These are phyloP conservation scores for Coemansia sp. DNA, from an alignment of 192 early-diverging fungal species.

Conservation along the genomic window DNA sequence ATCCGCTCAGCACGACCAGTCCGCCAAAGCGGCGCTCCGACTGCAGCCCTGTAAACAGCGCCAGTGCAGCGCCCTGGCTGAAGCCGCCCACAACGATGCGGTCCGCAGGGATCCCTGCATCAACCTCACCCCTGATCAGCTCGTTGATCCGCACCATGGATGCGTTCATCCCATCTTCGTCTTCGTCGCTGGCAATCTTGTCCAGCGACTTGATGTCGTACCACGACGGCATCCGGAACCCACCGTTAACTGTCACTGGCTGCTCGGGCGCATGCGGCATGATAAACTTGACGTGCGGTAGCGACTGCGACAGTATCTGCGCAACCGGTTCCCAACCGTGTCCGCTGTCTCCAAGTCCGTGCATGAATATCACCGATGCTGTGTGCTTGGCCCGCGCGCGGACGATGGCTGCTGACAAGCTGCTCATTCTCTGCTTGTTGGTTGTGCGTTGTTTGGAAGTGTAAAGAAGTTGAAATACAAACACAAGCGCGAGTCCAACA, in stretches of 20 bases:
- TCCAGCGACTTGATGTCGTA: slow-evolving; percentile 73
- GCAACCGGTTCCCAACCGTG: slow-evolving; percentile 55
- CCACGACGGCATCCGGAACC: slow-evolving; percentile 87
- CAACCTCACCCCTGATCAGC: slow-evolving; percentile 73
- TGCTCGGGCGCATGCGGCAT: slow-evolving; percentile 78
- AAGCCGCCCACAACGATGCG: slow-evolving; percentile 94
- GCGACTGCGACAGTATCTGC: slow-evolving; percentile 21
- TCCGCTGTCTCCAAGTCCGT: slow-evolving; percentile 76
- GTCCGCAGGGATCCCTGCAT: slow-evolving; percentile 70
- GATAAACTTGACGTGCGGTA: slow-evolving; percentile 89
- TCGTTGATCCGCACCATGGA: slow-evolving; percentile 61
- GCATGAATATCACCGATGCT: slow-evolving; percentile 80
- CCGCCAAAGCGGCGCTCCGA: slow-evolving; percentile 69
- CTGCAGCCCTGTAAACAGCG: slow-evolving; percentile 70
- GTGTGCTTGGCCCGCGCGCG: slow-evolving; percentile 62
- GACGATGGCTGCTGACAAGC: slow-evolving; percentile 30
- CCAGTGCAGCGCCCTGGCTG: slow-evolving; percentile 85
- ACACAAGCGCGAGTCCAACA: neutral
- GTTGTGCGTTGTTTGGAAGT: neutral
- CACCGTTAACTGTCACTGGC: slow-evolving; percentile 77
- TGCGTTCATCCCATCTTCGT: slow-evolving; percentile 68
- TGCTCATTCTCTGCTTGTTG: slow-evolving; percentile 15
- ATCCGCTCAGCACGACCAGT: slow-evolving; percentile 75
- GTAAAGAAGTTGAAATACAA: neutral
- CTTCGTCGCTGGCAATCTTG: slow-evolving; percentile 57